phyloP scores from a whole-genome alignment of 2,329 filamentous ascomycete species.

The Colletotrichum godetiae region DNA sequence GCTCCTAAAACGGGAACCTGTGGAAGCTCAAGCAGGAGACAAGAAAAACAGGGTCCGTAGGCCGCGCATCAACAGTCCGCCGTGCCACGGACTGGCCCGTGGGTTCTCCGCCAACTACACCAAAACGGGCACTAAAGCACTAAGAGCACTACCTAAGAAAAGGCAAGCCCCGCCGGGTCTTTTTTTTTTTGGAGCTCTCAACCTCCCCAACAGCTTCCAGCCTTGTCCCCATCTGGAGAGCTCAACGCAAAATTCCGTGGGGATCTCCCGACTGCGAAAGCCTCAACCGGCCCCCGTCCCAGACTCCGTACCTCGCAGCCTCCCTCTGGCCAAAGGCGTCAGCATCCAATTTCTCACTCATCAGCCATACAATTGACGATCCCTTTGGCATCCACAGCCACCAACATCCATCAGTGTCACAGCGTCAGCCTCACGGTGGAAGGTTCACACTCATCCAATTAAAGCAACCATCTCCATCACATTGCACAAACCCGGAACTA shows the following conservation, averaged over 20 bases:
- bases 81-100: conserved; percentile 34
- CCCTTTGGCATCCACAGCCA: not conserved
- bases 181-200: conserved; percentile 27
- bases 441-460: not conserved
- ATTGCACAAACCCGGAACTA: not conserved
- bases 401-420: not conserved
- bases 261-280: conserved; percentile 28
- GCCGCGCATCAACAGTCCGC: not conserved
- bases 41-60: conserved; percentile 22
- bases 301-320: not conserved
- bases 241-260: conserved; percentile 38
- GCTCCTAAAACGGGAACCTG: too few species aligned
- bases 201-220: conserved; percentile 35
- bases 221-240: conserved; percentile 36
- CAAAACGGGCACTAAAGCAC: conserved; percentile 24
- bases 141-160: too few species aligned
- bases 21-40: too few species aligned
- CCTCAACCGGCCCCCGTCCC: conserved; percentile 10
- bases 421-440: not conserved
- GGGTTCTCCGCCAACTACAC: conserved; percentile 26
- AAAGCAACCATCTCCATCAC: not conserved
- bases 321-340: not conserved
- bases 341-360: not conserved
- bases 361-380: not conserved
- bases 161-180: too few species aligned